Evolutionary conservation across 306 rosid species (phyloP), one percentile per base, ranked within the genome.

Genomic region (Dalbergia oliveri): DNA sequence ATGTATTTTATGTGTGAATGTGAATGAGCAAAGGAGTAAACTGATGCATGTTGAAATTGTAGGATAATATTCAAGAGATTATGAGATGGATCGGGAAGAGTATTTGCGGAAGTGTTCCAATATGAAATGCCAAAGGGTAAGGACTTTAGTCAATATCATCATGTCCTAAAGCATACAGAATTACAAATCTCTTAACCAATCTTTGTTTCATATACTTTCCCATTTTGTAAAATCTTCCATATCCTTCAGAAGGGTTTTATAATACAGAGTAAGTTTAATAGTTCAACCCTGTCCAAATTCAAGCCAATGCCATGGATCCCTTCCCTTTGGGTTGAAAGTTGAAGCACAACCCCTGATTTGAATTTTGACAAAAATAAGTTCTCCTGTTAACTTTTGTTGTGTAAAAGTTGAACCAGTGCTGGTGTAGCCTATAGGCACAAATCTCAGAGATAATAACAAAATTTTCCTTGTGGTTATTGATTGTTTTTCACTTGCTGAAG

Each of bases 111-210:
- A 86, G 84, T 88, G 88, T 82, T 84, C 91, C 87, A 85, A 84
- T 79, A 68, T 70, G 92, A 91, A 93, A 83, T 85, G 86, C 79
- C 97, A 89, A 66, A 84, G 92, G 86, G 99, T 95, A 84, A 82
- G 90, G 44, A 49, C 75, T 75, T 61, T 63, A 44, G 60, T 31
- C 33, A 10, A 70, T 56, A 54, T 39, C 31, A 11, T 54, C 23
- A 54, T 54, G 5, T 16, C 56, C 75, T 37, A 23, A 16, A 57
- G 79, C 80, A 37, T 31, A 16, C 44, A 67, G 11, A 53, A 53
- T n/a, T 14, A 0, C 19, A 6, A 6, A 43, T 61, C 21, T 31
- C 45, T 63, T 51, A 82, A 65, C 41, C 33, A 66, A 44, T 56
- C 58, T 60, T 10, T 14, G 35, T 37, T 72, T 54, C 23, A 9